These are phyloP conservation scores for Phytophthora capsici DNA, from an alignment of 352 stramenopile species.

Conservation along the genomic window DNA sequence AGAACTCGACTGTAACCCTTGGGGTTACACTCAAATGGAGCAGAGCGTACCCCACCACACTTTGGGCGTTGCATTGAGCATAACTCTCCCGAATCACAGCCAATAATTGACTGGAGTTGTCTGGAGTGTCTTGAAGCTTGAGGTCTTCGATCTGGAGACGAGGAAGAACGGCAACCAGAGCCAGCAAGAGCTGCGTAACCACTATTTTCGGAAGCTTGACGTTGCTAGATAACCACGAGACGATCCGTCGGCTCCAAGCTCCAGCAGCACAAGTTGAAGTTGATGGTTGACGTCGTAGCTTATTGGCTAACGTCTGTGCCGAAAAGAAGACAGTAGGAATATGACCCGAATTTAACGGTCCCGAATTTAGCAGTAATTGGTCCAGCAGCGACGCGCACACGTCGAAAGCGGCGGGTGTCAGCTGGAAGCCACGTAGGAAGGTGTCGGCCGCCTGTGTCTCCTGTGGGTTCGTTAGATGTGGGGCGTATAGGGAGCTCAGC, in stretches of 20 bases:
- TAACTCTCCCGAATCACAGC: slow-evolving; percentile 24
- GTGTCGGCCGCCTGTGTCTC: slow-evolving; percentile 71
- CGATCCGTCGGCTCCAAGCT: slow-evolving; percentile 54
- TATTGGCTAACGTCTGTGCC: slow-evolving; percentile 84
- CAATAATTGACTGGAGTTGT: slow-evolving; percentile 15
- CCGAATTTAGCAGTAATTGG: slow-evolving; percentile 47
- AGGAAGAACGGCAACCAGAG: slow-evolving; percentile 67
- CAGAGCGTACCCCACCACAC: slow-evolving; percentile 68
- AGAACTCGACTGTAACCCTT: slow-evolving; percentile 55
- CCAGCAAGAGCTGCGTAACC: slow-evolving; percentile 75
- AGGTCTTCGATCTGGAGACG: slow-evolving; percentile 53
- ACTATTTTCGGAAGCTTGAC: slow-evolving; percentile 64
- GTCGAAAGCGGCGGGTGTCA: slow-evolving; percentile 75
- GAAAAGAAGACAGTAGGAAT: slow-evolving; percentile 80
- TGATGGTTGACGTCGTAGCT: slow-evolving; percentile 65
- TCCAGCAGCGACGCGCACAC: slow-evolving; percentile 73
- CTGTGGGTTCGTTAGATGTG: slow-evolving; percentile 54
- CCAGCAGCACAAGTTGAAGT: slow-evolving; percentile 33
- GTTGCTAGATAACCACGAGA: slow-evolving; percentile 62
- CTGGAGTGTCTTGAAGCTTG: slow-evolving; percentile 16
- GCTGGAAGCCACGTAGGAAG: slow-evolving; percentile 82
- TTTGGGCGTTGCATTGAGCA: slow-evolving; percentile 29
- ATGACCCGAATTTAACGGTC: slow-evolving; percentile 22
- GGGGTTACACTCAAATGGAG: slow-evolving; percentile 51
- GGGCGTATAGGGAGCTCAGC: slow-evolving; percentile 68